A percentile compares a stretch with the other conserved stretches of the same genome.
Evolutionary conservation across 306 rosid genomes (phyloP).

Genomic region (apple (Malus domestica)): DNA sequence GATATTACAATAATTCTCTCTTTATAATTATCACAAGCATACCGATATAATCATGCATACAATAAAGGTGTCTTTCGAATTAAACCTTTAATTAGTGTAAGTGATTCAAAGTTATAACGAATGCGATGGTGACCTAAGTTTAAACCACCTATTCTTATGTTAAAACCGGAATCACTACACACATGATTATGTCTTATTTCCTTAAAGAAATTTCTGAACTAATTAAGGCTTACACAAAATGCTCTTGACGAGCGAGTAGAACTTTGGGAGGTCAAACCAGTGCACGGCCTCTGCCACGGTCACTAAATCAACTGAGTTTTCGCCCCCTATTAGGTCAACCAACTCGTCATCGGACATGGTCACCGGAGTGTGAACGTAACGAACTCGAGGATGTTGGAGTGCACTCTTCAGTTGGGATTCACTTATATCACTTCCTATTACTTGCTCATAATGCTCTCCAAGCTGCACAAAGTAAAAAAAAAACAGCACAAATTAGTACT

Average conservation of each 20-base stretch:
- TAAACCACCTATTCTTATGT: too few species aligned
- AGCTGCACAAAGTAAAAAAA: not conserved
- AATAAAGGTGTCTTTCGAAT: too few species aligned
- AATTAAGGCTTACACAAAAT: constrained; percentile 7
- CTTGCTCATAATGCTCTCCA: constrained; percentile 26
- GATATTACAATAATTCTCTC: too few species aligned
- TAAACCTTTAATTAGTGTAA: too few species aligned
- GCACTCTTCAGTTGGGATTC: constrained; percentile 24
- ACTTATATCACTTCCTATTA: constrained; percentile 29
- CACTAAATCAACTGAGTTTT: constrained; percentile 25
- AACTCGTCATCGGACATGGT: constrained; percentile 21
- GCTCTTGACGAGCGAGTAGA: constrained; percentile 10
- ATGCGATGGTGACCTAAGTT: too few species aligned
- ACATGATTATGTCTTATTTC: too few species aligned
- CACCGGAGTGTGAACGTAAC: constrained; percentile 27
- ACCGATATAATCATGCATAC: too few species aligned
- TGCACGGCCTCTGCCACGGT: constrained; percentile 17
- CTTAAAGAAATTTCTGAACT: too few species aligned
- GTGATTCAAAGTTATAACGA: too few species aligned
- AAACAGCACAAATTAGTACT: not conserved
- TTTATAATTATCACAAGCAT: too few species aligned
- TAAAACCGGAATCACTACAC: too few species aligned
- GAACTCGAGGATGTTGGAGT: constrained; percentile 21
- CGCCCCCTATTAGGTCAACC: constrained; percentile 17
- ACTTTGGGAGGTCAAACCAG: constrained; percentile 24